A percentile compares a stretch with the other conserved stretches of the same genome.
Conservation (phyloP, 2,329 filamentous ascomycete species). For the Lasiodiplodia sp. region DNA sequence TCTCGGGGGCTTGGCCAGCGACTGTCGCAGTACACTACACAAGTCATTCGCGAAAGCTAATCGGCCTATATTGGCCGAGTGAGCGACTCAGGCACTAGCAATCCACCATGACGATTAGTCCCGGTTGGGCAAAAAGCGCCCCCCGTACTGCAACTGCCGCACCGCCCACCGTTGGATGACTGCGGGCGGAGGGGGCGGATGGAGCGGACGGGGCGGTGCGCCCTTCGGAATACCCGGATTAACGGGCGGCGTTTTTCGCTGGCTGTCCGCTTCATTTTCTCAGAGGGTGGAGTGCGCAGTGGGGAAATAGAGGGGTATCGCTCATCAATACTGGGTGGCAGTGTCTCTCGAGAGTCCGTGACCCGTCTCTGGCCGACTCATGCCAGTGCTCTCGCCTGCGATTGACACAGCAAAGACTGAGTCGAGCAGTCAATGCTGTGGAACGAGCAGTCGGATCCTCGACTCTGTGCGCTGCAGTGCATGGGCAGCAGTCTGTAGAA, state of each 20-base stretch:
- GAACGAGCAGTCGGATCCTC: constrained; percentile 16
- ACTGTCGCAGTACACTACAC: not conserved
- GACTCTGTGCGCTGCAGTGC: constrained; percentile 17
- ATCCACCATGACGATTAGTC: not conserved
- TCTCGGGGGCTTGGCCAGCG: not conserved
- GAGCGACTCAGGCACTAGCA: not conserved
- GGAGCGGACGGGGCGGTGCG: constrained; percentile 21
- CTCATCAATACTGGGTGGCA: constrained; percentile 22
- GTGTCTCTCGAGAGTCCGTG: constrained; percentile 15
- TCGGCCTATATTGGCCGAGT: not conserved
- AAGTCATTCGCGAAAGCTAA: constrained; percentile 3
- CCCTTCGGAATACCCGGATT: constrained; percentile 7
- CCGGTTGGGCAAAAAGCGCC: not conserved
- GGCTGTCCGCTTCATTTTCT: constrained; percentile 14
- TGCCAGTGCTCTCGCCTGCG: constrained; percentile 12
- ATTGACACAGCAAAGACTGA: constrained; percentile 12
- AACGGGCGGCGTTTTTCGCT: constrained; percentile 4
- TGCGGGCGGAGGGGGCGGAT: constrained; percentile 20
- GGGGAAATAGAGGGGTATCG: constrained; percentile 22
- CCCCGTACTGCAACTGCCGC: constrained; percentile 8
- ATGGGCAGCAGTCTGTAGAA: not conserved
- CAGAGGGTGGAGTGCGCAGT: constrained; percentile 11
- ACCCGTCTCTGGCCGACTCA: constrained; percentile 11
- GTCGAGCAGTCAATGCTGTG: constrained; percentile 14
- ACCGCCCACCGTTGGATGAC: not conserved